Conservation (phyloP, 2,329 filamentous ascomycete genomes). For the Colletotrichum noveboracense region DNA sequence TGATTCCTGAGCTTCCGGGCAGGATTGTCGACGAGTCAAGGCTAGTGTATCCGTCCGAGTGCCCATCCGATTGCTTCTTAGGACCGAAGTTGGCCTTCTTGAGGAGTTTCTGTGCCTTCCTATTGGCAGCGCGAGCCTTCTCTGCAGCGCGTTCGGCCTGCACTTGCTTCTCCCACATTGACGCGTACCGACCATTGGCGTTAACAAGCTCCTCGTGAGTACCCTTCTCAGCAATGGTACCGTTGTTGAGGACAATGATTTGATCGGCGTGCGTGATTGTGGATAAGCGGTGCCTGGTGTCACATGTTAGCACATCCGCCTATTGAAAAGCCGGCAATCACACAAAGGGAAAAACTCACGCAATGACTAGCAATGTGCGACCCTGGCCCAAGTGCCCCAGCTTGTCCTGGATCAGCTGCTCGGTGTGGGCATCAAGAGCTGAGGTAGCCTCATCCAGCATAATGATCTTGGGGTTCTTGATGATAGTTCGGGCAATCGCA, state of each 20-base stretch:
- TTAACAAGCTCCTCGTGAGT: constrained; percentile 79
- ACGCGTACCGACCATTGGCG: constrained; percentile 74
- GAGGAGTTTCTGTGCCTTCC: constrained; percentile 48
- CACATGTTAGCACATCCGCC: constrained; percentile 26
- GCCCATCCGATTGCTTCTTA: constrained; percentile 43
- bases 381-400: constrained; percentile 82
- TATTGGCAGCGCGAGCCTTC: constrained; percentile 53
- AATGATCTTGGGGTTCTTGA: constrained; percentile 91
- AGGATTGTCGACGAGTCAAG: constrained; percentile 50
- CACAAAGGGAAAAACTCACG: constrained; percentile 57
- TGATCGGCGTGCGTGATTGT: constrained; percentile 87
- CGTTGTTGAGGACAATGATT: constrained; percentile 79
- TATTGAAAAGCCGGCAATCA: constrained; percentile 19
- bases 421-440: constrained; percentile 88
- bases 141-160: constrained; percentile 74
- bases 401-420: constrained; percentile 90
- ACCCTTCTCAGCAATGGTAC: constrained; percentile 78
- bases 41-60: constrained; percentile 51
- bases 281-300: constrained; percentile 74
- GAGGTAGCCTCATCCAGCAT: constrained; percentile 94
- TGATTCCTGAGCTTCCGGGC: constrained; percentile 35
- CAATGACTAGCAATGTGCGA: constrained; percentile 93
- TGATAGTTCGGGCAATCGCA: constrained; percentile 89
- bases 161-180: constrained; percentile 91
- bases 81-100: constrained; percentile 55